Evolutionary conservation across 495 filamentous ascomycete species (phyloP).

Genomic region (Aspergillus saccharolyticus): DNA sequence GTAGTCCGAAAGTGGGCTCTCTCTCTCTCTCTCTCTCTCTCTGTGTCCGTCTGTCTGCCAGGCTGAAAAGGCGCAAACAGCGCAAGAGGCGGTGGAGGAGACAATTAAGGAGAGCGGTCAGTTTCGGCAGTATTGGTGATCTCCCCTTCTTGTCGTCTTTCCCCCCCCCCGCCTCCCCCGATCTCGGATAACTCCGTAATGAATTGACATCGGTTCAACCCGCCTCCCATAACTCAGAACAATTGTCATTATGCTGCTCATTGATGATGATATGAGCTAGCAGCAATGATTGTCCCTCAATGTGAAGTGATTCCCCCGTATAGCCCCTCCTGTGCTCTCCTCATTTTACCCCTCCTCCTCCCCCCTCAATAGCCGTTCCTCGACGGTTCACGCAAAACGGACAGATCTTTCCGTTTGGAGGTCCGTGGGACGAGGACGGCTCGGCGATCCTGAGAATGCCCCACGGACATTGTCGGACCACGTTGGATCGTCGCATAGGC

Average conservation of each 20-base stretch:
- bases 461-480: constrained; percentile 15
- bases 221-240: background rate
- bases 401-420: constrained; percentile 9
- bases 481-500: constrained; percentile 18
- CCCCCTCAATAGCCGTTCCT: background rate
- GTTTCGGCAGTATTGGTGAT: constrained; percentile 18
- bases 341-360: background rate
- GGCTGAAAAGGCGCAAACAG: background rate
- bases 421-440: constrained; percentile 12
- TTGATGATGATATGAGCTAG: too few relatives aligned
- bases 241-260: too few relatives aligned
- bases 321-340: background rate
- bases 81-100: background rate
- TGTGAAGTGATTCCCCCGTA: too few relatives aligned
- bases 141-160: constrained; percentile 1
- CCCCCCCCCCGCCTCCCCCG: too few relatives aligned
- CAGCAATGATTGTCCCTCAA: too few relatives aligned
- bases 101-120: constrained; percentile 10
- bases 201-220: background rate
- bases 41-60: too few relatives aligned
- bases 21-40: too few relatives aligned
- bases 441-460: constrained; percentile 7
- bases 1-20: background rate
- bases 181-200: background rate
- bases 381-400: constrained; percentile 13